phyloP scores from a whole-genome alignment of 306 rosid species.

The Pterocarpus santalinus region DNA sequence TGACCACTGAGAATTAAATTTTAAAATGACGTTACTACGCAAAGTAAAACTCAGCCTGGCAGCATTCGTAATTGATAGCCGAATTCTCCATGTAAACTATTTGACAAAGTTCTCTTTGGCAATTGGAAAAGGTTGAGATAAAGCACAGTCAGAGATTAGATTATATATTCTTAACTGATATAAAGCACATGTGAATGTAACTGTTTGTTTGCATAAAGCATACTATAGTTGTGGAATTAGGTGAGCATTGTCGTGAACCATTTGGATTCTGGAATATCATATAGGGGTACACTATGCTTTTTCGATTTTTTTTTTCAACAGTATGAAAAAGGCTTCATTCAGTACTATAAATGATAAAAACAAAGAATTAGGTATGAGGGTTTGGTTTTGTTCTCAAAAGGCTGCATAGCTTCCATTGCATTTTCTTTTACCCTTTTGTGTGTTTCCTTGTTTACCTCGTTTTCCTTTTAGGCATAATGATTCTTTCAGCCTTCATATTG shows the following conservation, averaged over 20 bases:
- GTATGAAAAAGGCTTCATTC: conserved; percentile 54
- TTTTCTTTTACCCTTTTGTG: conserved; percentile 37
- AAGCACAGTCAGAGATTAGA: conserved; percentile 35
- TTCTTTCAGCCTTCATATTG: conserved; percentile 51
- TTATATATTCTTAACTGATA: conserved; percentile 23
- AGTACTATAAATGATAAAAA: conserved; percentile 34
- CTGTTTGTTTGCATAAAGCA: conserved; percentile 44
- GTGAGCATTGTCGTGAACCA: conserved; percentile 45
- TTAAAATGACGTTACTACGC: conserved; percentile 1
- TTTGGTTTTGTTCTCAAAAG: conserved; percentile 55
- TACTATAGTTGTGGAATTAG: conserved; percentile 48
- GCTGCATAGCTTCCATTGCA: conserved; percentile 48
- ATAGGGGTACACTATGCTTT: conserved; percentile 12
- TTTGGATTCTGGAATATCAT: conserved; percentile 44
- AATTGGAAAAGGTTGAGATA: conserved; percentile 29
- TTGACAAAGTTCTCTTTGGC: conserved; percentile 48
- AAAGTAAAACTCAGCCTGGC: conserved; percentile 40
- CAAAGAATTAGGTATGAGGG: conserved; percentile 49
- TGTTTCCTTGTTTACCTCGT: conserved; percentile 6
- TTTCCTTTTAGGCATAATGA: conserved; percentile 43
- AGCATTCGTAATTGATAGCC: conserved; percentile 12
- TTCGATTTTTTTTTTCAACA: conserved; percentile 4
- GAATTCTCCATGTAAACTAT: conserved; percentile 42
- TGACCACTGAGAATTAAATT: conserved; percentile 32
- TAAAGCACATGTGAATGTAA: conserved; percentile 41